These are phyloP conservation scores for Cladochytrium replicatum DNA, from an alignment of 192 early-diverging fungal genomes.

Conservation along the genomic window DNA sequence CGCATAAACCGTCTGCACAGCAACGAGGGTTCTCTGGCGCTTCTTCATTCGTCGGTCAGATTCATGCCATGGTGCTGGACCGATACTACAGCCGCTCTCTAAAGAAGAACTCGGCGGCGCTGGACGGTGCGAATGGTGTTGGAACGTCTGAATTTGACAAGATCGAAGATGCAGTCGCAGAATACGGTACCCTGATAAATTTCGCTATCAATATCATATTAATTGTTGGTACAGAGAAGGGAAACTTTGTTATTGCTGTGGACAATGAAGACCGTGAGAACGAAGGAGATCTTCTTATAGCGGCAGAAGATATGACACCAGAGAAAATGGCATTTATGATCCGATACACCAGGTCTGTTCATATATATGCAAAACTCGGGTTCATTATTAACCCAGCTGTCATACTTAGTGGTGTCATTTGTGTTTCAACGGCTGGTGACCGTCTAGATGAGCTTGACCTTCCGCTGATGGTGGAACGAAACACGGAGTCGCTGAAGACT, in stretches of 20 bases:
- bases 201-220: background rate
- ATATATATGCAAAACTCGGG: background rate
- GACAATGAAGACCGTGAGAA: slow-evolving; percentile 99
- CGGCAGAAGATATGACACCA: slow-evolving; percentile 84
- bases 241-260: slow-evolving; percentile 83
- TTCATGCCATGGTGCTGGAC: slow-evolving; percentile 16
- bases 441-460: slow-evolving; percentile 75
- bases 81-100: slow-evolving; percentile 18
- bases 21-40: slow-evolving; percentile 11
- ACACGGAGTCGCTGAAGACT: slow-evolving; percentile 83
- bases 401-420: slow-evolving; percentile 71
- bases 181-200: slow-evolving; percentile 34
- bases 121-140: background rate
- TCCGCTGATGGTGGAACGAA: slow-evolving; percentile 86
- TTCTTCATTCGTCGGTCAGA: slow-evolving; percentile 5
- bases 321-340: slow-evolving; percentile 94
- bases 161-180: slow-evolving; percentile 55
- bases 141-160: slow-evolving; percentile 43
- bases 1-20: too few relatives aligned
- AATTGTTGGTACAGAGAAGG: slow-evolving; percentile 41
- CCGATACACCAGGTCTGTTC: slow-evolving; percentile 73
- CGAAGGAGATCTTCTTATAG: slow-evolving; percentile 97
- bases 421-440: slow-evolving; percentile 69
- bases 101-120: slow-evolving; percentile 13
- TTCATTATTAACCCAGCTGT: slow-evolving; percentile 1